Evolutionary conservation across 1,139 yeast genomes (phyloP), one percentile per base, ranked within the genome.

Genomic region (Taphrina deformans): DNA sequence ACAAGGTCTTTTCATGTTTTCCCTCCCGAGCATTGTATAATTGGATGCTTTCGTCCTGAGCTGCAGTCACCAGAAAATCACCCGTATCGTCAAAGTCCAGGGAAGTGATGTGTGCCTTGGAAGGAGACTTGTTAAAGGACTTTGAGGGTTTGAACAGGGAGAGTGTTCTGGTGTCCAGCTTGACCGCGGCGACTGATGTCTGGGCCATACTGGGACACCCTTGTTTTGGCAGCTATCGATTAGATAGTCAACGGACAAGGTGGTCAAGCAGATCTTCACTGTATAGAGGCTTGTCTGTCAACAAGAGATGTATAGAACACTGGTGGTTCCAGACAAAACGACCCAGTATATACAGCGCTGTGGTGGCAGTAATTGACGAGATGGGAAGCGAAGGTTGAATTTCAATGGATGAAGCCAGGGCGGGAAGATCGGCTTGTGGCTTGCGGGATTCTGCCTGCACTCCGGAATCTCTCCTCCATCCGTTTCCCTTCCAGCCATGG

Each of bases 21-120:
- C 97, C 97, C 64, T 83, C 80, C 58, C 84, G 81, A 29, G 86
- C 81, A 75, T 92, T 96, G 74, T 90, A 93, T 23, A 95, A 77
- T 72, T 90, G 96, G 71, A 93, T 85, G 21, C 89, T 82, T 72
- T 89, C 92, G 76, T 90, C 96, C 10, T 86, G 84, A 2, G 93
- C 90, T 7, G 68, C 63, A 1, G 96, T 83, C 41, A 95, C 78
- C 50, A 89, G 79, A 73, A 79, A 88, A 70, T 87, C 88, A 3
- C 99, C 99, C 6, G 88, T 80, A 70, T 88, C 95, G 73, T 91
- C 96, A 73, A 86, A 93, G 72, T 88, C 92, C 29, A 93, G 75
- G 24, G 97, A 88, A 3, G 97, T 89, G 12, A 91, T 83, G 16
- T 82, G 82, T 6, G 86, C 79, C 1, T 83, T 82, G 29, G 79